Conservation (phyloP, 1,284 basidiomycete species). For the Apiotrichum gamsii region DNA sequence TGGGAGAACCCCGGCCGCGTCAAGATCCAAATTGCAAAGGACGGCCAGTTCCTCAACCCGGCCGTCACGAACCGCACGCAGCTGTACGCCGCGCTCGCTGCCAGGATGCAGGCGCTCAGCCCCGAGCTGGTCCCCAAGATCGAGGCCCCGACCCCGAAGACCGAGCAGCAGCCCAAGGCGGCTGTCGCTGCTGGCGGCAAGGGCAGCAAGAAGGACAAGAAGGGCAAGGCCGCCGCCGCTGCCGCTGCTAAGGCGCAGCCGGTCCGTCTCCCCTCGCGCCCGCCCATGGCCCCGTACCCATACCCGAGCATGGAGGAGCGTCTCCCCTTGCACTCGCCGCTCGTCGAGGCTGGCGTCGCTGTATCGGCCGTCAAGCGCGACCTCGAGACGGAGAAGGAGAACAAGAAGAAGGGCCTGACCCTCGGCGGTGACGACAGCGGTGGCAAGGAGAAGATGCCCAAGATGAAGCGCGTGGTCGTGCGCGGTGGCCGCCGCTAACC, state of each 20-base stretch:
- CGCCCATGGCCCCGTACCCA: constrained; percentile 36
- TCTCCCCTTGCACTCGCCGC: constrained; percentile 42
- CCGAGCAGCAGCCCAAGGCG: constrained; percentile 26
- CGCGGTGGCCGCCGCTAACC: constrained; percentile 38
- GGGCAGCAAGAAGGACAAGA: constrained; percentile 4
- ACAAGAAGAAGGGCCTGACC: constrained; percentile 39
- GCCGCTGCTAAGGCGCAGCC: neutral
- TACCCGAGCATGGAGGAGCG: constrained; percentile 42
- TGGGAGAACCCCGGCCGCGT: constrained; percentile 95
- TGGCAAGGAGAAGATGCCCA: constrained; percentile 31
- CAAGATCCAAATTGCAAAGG: constrained; percentile 81
- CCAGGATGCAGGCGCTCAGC: constrained; percentile 66
- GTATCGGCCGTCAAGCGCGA: constrained; percentile 42
- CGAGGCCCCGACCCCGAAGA: constrained; percentile 6
- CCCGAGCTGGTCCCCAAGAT: constrained; percentile 55
- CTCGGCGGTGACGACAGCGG: constrained; percentile 12
- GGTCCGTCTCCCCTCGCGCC: constrained; percentile 21
- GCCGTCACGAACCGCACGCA: constrained; percentile 76
- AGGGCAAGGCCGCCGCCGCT: constrained; percentile 5
- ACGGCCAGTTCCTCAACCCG: constrained; percentile 65
- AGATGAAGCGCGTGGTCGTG: constrained; percentile 42
- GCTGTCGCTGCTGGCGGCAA: constrained; percentile 1
- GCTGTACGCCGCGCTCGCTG: constrained; percentile 66
- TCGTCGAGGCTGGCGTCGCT: constrained; percentile 42
- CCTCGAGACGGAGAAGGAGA: constrained; percentile 44